Percentiles rank a stretch among this genome's conserved stretches.
Conservation (phyloP, 2,329 filamentous ascomycete genomes). For the Calonectria fujianensis region DNA sequence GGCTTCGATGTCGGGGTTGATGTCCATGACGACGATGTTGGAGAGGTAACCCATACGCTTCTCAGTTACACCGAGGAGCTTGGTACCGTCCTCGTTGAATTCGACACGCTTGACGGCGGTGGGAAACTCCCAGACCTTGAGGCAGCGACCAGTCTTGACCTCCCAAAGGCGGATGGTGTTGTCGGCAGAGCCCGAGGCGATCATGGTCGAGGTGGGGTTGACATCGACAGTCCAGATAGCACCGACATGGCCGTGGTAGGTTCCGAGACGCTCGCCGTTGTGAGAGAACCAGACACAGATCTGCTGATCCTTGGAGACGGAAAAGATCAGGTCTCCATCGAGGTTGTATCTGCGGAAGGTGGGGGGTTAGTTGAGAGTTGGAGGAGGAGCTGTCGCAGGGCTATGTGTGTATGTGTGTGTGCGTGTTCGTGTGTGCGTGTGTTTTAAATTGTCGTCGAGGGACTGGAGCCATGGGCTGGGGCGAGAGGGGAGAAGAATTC, state of each 20-base stretch:
- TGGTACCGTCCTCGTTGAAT: slow-evolving; percentile 94
- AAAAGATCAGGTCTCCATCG: slow-evolving; percentile 98
- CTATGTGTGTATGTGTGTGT: neutral
- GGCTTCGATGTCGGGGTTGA: slow-evolving; percentile 87
- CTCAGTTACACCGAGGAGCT: slow-evolving; percentile 95
- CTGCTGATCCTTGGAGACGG: slow-evolving; percentile 95
- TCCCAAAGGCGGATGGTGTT: slow-evolving; percentile 99
- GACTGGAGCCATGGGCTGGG: neutral
- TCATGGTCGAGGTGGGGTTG: slow-evolving; percentile 91
- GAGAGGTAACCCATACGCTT: slow-evolving; percentile 98
- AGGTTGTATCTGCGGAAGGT: slow-evolving; percentile 81
- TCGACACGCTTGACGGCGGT: slow-evolving; percentile 98
- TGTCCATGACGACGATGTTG: slow-evolving; percentile 94
- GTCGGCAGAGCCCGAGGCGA: slow-evolving; percentile 97
- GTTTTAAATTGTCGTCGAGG: slow-evolving; percentile 1
- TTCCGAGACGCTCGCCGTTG: slow-evolving; percentile 97
- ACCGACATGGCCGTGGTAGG: slow-evolving; percentile 97
- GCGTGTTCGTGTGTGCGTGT: neutral
- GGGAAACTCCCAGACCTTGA: slow-evolving; percentile 98
- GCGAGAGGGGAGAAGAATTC: neutral
- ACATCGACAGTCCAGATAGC: slow-evolving; percentile 99
- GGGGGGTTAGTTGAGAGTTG: slow-evolving; percentile 44
- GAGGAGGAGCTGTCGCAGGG: slow-evolving; percentile 26
- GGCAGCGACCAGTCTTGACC: slow-evolving; percentile 90
- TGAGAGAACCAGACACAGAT: slow-evolving; percentile 98